Conservation (phyloP, 345 rosid genomes). For the Arabidopsis arenosa region DNA sequence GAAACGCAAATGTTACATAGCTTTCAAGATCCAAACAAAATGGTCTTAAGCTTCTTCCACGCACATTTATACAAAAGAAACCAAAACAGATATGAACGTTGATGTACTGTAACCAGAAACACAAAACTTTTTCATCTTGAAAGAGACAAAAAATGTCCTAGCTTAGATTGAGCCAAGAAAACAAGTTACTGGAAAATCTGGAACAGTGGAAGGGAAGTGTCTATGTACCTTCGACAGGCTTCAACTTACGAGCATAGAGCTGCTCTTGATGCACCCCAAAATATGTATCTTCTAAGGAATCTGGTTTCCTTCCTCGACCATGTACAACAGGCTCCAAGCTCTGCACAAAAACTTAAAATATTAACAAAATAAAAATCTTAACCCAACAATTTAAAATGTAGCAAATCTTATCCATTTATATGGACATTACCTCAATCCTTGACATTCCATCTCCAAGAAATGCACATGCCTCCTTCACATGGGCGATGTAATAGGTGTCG, state of each 20-base stretch:
- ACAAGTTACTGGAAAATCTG: neutral
- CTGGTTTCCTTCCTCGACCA: slow-evolving; percentile 80
- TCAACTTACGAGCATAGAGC: slow-evolving; percentile 85
- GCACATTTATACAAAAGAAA: neutral
- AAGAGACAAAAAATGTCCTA: slow-evolving; percentile 21
- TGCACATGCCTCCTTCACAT: slow-evolving; percentile 93
- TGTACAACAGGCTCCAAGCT: slow-evolving; percentile 81
- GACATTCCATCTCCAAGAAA: slow-evolving; percentile 98
- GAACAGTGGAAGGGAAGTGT: neutral
- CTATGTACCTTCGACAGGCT: slow-evolving; percentile 78
- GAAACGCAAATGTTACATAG: neutral
- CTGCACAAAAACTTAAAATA: slow-evolving; percentile 45
- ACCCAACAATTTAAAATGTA: neutral
- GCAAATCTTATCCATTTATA: slow-evolving; percentile 18
- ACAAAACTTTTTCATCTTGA: neutral
- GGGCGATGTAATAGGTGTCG: slow-evolving; percentile 91
- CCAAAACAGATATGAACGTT: neutral
- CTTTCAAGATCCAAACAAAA: slow-evolving; percentile 13
- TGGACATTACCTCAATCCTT: slow-evolving; percentile 71
- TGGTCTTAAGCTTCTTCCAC: neutral
- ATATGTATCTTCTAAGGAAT: slow-evolving; percentile 83
- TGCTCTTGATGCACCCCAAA: slow-evolving; percentile 80
- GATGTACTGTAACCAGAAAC: neutral
- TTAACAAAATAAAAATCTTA: slow-evolving; percentile 20
- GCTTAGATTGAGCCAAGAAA: neutral